A percentile compares a stretch with the other conserved stretches of the same genome.
Conservation (phyloP, 257 asterid species). For the Galeopsis tetrahit region DNA sequence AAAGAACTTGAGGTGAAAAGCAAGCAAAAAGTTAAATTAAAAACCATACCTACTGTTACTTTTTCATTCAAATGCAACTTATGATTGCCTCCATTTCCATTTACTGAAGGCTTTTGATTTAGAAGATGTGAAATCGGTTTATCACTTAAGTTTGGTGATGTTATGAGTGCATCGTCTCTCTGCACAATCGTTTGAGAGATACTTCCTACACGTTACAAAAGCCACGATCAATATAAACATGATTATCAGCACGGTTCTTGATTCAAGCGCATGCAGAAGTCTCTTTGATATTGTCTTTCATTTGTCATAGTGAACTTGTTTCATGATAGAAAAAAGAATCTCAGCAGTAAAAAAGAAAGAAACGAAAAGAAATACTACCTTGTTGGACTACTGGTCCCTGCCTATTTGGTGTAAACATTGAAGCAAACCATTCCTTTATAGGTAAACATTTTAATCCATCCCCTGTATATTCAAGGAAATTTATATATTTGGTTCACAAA, state of each 20-base stretch:
- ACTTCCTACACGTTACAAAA: slow-evolving; percentile 45
- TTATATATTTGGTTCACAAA: not conserved
- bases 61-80: slow-evolving; percentile 28
- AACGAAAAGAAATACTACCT: slow-evolving; percentile 59
- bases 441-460: slow-evolving; percentile 43
- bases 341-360: not conserved
- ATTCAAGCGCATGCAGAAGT: too few species aligned
- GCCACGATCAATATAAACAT: slow-evolving; percentile 27
- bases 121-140: slow-evolving; percentile 31
- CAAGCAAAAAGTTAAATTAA: not conserved
- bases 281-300: too few species aligned
- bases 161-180: slow-evolving; percentile 17
- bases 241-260: too few species aligned
- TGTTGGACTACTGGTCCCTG: slow-evolving; percentile 47
- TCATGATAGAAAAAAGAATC: not conserved
- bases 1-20: too few species aligned
- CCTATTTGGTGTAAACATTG: slow-evolving; percentile 50
- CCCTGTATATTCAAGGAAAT: slow-evolving; percentile 42
- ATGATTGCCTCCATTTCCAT: slow-evolving; percentile 34
- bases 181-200: slow-evolving; percentile 26
- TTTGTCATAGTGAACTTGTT: too few species aligned
- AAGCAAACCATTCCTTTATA: slow-evolving; percentile 65
- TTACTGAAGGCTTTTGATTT: slow-evolving; percentile 32
- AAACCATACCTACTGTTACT: slow-evolving; percentile 42
- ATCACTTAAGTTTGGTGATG: slow-evolving; percentile 31